A percentile compares a stretch with the other conserved stretches of the same genome.
These are phyloP conservation scores for Monosporascus sp. DNA, from an alignment of 2,329 filamentous ascomycete species.

Conservation along the genomic window DNA sequence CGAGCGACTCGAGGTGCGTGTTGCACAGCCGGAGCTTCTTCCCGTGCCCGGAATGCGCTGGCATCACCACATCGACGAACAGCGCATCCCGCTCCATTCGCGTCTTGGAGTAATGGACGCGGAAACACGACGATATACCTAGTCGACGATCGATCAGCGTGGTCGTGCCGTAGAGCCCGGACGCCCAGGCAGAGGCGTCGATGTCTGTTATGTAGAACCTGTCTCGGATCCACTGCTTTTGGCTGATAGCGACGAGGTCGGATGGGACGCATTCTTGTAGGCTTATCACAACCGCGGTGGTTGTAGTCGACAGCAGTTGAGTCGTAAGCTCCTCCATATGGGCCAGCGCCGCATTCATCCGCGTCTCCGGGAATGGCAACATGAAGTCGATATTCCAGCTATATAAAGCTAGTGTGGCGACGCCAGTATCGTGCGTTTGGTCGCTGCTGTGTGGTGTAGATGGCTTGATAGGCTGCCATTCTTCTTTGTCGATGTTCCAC, in stretches of 20 bases:
- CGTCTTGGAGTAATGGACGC: slow-evolving; percentile 41
- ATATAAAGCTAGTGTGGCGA: slow-evolving; percentile 17
- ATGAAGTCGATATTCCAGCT: slow-evolving; percentile 31
- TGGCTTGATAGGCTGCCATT: slow-evolving; percentile 10
- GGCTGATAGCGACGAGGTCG: slow-evolving; percentile 38
- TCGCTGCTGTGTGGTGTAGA: neutral
- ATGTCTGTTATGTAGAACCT: slow-evolving; percentile 43
- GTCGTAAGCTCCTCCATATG: slow-evolving; percentile 15
- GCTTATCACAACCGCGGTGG: slow-evolving; percentile 35
- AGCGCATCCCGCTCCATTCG: slow-evolving; percentile 44
- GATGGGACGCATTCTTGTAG: slow-evolving; percentile 43
- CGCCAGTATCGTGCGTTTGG: neutral
- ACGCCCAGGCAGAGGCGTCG: slow-evolving; percentile 33
- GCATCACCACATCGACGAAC: slow-evolving; percentile 40
- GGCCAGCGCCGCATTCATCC: slow-evolving; percentile 21
- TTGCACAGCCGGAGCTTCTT: slow-evolving; percentile 2
- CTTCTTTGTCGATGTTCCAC: slow-evolving; percentile 11
- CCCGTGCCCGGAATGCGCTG: slow-evolving; percentile 25
- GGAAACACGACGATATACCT: slow-evolving; percentile 34
- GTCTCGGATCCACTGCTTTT: slow-evolving; percentile 37
- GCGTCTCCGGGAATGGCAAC: slow-evolving; percentile 16
- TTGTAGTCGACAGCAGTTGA: neutral
- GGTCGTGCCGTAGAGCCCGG: slow-evolving; percentile 42
- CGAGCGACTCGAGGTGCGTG: slow-evolving; percentile 5
- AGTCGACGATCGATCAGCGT: slow-evolving; percentile 43